Evolutionary conservation across 306 rosid species (phyloP).

Genomic region (Ammopiptanthus mongolicus): DNA sequence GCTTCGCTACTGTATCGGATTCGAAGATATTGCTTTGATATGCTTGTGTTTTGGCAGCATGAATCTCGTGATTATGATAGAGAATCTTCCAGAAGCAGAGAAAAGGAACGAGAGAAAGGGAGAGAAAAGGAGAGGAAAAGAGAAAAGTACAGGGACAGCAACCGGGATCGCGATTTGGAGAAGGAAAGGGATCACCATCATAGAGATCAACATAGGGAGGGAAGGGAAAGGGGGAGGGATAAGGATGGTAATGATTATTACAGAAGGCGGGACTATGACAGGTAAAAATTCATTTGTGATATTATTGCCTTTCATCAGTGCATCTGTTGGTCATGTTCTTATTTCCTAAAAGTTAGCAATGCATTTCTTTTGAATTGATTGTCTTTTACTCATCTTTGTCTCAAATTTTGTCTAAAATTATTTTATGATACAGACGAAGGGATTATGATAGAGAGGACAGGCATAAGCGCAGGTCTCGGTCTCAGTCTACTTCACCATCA

Average conservation of each 20-base stretch:
- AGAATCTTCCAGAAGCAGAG: slow-evolving; percentile 82
- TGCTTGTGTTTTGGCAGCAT: slow-evolving; percentile 42
- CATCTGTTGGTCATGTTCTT: no score
- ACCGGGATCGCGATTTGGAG: slow-evolving; percentile 50
- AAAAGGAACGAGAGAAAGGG: slow-evolving; percentile 83
- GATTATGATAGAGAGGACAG: slow-evolving; percentile 81
- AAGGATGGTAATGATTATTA: slow-evolving; percentile 67
- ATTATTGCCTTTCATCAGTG: no score
- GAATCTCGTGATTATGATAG: slow-evolving; percentile 81
- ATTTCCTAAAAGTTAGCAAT: background rate
- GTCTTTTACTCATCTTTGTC: background rate
- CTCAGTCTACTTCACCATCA: slow-evolving; percentile 48
- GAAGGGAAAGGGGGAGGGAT: slow-evolving; percentile 73
- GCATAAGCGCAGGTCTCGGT: slow-evolving; percentile 63
- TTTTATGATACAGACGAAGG: slow-evolving; percentile 51
- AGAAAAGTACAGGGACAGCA: slow-evolving; percentile 35
- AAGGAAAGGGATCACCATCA: slow-evolving; percentile 62
- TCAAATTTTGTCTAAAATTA: background rate
- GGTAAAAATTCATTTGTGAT: background rate
- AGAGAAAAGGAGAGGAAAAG: slow-evolving; percentile 38
- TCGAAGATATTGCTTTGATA: background rate
- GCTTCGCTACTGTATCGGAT: background rate
- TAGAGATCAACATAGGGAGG: slow-evolving; percentile 67
- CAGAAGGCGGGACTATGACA: slow-evolving; percentile 62
- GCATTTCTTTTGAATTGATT: background rate